These are phyloP conservation scores for Trichosporon faecale DNA, from an alignment of 1,284 basidiomycete genomes.

Conservation along the genomic window DNA sequence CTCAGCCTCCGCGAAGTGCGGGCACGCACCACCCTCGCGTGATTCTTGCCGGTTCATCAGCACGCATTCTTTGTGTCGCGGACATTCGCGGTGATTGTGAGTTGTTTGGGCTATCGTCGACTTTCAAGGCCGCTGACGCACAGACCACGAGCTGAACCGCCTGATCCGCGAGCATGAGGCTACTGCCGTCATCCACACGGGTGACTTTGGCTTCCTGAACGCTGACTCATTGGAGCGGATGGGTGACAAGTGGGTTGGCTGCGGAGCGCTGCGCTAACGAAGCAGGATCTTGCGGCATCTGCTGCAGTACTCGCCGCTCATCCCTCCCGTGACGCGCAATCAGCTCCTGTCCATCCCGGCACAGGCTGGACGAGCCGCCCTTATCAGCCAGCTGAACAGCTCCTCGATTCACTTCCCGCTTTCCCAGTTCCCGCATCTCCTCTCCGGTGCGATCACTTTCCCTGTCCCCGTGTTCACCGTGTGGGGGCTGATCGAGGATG, in stretches of 20 bases:
- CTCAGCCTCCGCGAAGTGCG: conserved; percentile 10
- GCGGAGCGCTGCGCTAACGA: conserved; percentile 14
- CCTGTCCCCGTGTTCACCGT: conserved; percentile 92
- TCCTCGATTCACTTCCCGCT: conserved; percentile 59
- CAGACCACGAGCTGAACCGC: conserved; percentile 74
- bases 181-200: conserved; percentile 94
- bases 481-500: conserved; percentile 97
- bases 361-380: conserved; percentile 50
- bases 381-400: conserved; percentile 57
- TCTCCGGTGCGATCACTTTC: conserved; percentile 82
- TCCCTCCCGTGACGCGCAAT: conserved; percentile 73
- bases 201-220: conserved; percentile 99
- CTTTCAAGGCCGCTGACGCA: conserved; percentile 21
- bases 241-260: conserved; percentile 66
- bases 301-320: conserved; percentile 95
- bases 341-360: conserved; percentile 70
- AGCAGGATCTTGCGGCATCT: conserved; percentile 81
- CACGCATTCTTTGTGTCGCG: conserved; percentile 90
- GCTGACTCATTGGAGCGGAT: conserved; percentile 78
- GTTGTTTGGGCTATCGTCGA: conserved; percentile 17
- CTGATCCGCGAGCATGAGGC: conserved; percentile 84
- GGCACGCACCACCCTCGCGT: conserved; percentile 33
- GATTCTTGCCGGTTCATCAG: conserved; percentile 55
- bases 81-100: conserved; percentile 76
- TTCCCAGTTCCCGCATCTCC: conserved; percentile 89